A percentile compares a stretch with the other conserved stretches of the same genome.
Evolutionary conservation across 108 stramenopile species (phyloP).

Genomic region (Fistulifera solaris): DNA sequence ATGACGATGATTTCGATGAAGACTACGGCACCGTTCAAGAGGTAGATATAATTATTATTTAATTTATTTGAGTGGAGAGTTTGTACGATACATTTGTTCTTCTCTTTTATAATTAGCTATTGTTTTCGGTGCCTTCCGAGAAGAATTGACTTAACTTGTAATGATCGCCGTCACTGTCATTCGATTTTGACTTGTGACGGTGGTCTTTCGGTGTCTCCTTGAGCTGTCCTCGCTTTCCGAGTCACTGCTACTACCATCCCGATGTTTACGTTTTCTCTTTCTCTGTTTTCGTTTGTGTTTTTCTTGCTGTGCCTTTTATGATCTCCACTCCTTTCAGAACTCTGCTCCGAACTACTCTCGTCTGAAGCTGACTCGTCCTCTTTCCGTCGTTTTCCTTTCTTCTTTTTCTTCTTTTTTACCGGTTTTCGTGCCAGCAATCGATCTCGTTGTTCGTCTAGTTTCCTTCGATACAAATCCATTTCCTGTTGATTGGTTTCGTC

Average conservation of each 20-base stretch:
- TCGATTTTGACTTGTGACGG: not conserved
- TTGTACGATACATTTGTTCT: too few relatives aligned
- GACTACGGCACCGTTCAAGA: too few relatives aligned
- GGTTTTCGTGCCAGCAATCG: slow-evolving; percentile 39
- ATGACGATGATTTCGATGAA: too few relatives aligned
- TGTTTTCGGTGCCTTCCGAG: not conserved
- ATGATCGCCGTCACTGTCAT: slow-evolving; percentile 7
- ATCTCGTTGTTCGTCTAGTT: slow-evolving; percentile 88
- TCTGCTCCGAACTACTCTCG: not conserved
- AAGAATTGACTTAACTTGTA: slow-evolving; percentile 14
- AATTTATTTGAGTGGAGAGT: too few relatives aligned
- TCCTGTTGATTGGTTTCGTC: slow-evolving; percentile 78
- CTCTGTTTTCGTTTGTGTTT: too few relatives aligned
- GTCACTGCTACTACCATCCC: slow-evolving; percentile 5
- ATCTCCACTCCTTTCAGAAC: not conserved
- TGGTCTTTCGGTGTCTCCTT: slow-evolving; percentile 19
- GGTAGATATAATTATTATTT: too few relatives aligned
- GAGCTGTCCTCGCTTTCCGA: slow-evolving; percentile 3
- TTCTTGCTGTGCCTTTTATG: not conserved
- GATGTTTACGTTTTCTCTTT: slow-evolving; percentile 3
- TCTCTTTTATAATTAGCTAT: not conserved
- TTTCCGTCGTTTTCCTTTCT: slow-evolving; percentile 4
- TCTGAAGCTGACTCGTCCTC: not conserved
- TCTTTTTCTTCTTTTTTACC: slow-evolving; percentile 4
- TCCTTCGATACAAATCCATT: slow-evolving; percentile 89